Base-by-base conservation (phyloP, 441 rosid genomes). In the Gossypium davidsonii region DNA sequence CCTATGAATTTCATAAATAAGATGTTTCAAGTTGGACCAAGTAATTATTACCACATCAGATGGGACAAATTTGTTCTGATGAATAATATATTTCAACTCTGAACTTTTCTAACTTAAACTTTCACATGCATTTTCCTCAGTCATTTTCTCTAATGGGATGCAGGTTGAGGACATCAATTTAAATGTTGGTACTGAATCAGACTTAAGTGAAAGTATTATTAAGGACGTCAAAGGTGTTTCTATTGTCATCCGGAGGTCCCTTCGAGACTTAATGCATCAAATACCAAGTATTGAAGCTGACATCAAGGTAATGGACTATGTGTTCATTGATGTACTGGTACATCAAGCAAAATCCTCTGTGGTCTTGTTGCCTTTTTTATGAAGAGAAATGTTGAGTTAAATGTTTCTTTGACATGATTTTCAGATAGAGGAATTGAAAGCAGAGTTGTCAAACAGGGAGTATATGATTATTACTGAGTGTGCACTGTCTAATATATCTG, bases 131-230 rank as follows among this genome's bases (percentile, higher is more conserved):
- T 63, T 76, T 42, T 42, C 44, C 28, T 57, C 48, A 20, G 31
- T 34, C 34, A 46, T 66, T 71, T 49, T 28, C 66, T 1, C 62
- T 71, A 53, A 28, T 55, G 62, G 73, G 55, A 31, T 72, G 70
- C 80, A 96, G 99, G 92, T 96, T 71, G 88, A 89, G 83, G 97
- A 96, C 76, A 91, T 96, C 86, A 91, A 91, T 87, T 87, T 96
- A 77, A 96, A 96, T 86, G 96, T 96, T 75, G 98, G 97, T 55
- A 77, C 82, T 67, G 97, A 93, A 81, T 78, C 82, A 60, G 90
- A 90, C 63, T 46, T 96, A 74, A 94, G 98, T 73, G 97, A 89
- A 84, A 93, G 93, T 89, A 93, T 91, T 78, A 87, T 96, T 79
- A 93, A 87, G 79, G 94, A 88, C 85, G 94, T 96, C 68, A 88